A percentile compares a stretch with the other conserved stretches of the same genome.
Evolutionary conservation across 163 green algal species (phyloP).

Genomic region (Coccomyxa subellipsoidea): DNA sequence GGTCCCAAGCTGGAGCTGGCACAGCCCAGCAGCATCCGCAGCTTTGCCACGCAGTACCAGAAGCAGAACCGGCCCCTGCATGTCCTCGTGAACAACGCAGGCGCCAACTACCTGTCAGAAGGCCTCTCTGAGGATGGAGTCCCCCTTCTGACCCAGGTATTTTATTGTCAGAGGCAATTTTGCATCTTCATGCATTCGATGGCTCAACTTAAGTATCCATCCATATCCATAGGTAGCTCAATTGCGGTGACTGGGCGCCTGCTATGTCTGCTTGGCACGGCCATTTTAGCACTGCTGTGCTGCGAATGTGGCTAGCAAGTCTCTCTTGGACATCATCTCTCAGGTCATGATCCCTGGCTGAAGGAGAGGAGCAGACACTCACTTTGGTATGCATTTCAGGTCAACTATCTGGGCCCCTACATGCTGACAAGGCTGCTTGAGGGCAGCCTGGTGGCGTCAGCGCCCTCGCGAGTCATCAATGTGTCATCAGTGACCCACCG

Average conservation of each 20-base stretch:
- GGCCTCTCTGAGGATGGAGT: conserved; percentile 59
- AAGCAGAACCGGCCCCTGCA: conserved; percentile 38
- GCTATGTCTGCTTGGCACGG: too few relatives aligned
- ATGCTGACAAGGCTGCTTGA: conserved; percentile 75
- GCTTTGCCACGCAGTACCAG: background rate
- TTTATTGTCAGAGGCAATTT: too few relatives aligned
- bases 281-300: too few relatives aligned
- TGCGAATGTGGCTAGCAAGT: too few relatives aligned
- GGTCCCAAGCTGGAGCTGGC: conserved; percentile 62
- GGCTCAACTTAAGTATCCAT: too few relatives aligned
- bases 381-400: background rate
- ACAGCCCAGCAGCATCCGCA: conserved; percentile 48
- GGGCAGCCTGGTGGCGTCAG: conserved; percentile 10
- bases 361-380: too few relatives aligned
- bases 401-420: conserved; percentile 72
- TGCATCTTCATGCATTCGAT: too few relatives aligned
- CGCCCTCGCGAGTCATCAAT: conserved; percentile 57
- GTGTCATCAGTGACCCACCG: conserved; percentile 69
- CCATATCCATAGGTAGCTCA: too few relatives aligned
- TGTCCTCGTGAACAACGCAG: conserved; percentile 78
- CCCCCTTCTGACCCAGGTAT: conserved; percentile 60
- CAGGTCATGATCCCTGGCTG: too few relatives aligned
- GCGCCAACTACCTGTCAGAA: conserved; percentile 52
- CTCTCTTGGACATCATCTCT: too few relatives aligned
- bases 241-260: too few relatives aligned